Evolutionary conservation across 1,284 basidiomycete genomes (phyloP), one percentile per base, ranked within the genome.

Genomic region (Sporisorium sorghi): DNA sequence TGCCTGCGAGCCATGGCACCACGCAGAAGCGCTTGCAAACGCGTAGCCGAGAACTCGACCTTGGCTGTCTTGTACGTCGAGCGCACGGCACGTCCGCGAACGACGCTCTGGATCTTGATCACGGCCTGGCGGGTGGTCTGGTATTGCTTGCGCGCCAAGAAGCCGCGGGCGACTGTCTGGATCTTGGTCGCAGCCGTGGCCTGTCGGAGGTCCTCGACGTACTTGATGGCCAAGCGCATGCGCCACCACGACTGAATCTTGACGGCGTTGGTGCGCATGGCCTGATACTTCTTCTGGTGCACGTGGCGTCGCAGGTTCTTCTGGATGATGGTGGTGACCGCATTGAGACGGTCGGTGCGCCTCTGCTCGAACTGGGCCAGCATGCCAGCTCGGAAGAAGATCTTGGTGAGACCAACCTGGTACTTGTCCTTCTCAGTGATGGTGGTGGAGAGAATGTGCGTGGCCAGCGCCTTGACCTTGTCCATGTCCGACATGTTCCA

Each of bases 351-450:
- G 68, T 92, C 90, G 8, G 93, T 91, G 28, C 97, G 91, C 54
- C 94, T 87, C 33, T 93, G 91, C 86, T 99, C 97, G 56, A 99
- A 89, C 15, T 93, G 91, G n/a, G 97, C 96, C 43, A 99, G 91
- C 93, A 99, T 97, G 75, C 97, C 97, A 12, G 97, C 94, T 58
- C 97, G 90, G 90, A 99, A 99, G 87, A 99, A 99, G 81, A 99
- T 97, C 87, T 99, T 99, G 35, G 93, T 97, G 24, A 95, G 88
- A 77, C 97, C 97, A 79, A 91, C 90, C 86, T 99, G 97, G 85
- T 97, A 97, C 87, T 97, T 97, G 87, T 97, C 93, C 24, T 91
- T 88, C 76, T 99, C 96, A 43, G 91, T 91, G 82, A 97, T 92
- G 0, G 93, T 95, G 76, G 89, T 90, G 65, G 91, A 89, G 35